These are phyloP conservation scores for Artomyces pyxidatus DNA, from an alignment of 768 basidiomycete species.

Conservation along the genomic window DNA sequence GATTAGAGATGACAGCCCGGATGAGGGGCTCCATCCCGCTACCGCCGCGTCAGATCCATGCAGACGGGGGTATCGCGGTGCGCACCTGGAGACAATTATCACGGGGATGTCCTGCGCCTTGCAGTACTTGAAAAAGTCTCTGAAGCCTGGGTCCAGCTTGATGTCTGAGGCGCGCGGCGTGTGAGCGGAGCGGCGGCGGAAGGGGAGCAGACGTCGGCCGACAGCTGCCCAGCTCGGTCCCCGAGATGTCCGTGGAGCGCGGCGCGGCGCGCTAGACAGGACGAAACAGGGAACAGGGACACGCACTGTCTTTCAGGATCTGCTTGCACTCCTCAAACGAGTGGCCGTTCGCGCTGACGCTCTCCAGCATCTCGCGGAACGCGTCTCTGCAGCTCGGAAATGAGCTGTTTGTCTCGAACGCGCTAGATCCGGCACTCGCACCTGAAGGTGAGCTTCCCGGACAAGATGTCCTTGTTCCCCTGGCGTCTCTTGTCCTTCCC, in stretches of 20 bases:
- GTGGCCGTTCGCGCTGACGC: slow-evolving; percentile 65
- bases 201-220: too few relatives aligned
- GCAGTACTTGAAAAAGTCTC: slow-evolving; percentile 81
- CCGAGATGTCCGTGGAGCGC: too few relatives aligned
- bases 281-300: neutral
- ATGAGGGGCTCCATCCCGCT: slow-evolving; percentile 95
- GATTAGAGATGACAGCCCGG: slow-evolving; percentile 78
- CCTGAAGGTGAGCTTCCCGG: slow-evolving; percentile 67
- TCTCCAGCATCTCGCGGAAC: slow-evolving; percentile 80
- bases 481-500: slow-evolving; percentile 66
- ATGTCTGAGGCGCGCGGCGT: slow-evolving; percentile 48
- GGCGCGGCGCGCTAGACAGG: too few relatives aligned
- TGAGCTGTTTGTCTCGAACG: neutral
- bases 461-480: slow-evolving; percentile 65
- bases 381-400: slow-evolving; percentile 51
- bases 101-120: slow-evolving; percentile 74
- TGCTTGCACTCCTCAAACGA: slow-evolving; percentile 84
- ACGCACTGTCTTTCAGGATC: slow-evolving; percentile 61
- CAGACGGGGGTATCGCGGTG: neutral
- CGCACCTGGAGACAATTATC: slow-evolving; percentile 86
- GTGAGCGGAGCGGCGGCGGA: slow-evolving; percentile 7
- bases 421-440: slow-evolving; percentile 11
- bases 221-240: too few relatives aligned
- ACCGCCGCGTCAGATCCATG: slow-evolving; percentile 1
- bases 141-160: slow-evolving; percentile 82